These are phyloP conservation scores for Mangifera indica DNA, from an alignment of 345 rosid genomes.

Conservation along the genomic window DNA sequence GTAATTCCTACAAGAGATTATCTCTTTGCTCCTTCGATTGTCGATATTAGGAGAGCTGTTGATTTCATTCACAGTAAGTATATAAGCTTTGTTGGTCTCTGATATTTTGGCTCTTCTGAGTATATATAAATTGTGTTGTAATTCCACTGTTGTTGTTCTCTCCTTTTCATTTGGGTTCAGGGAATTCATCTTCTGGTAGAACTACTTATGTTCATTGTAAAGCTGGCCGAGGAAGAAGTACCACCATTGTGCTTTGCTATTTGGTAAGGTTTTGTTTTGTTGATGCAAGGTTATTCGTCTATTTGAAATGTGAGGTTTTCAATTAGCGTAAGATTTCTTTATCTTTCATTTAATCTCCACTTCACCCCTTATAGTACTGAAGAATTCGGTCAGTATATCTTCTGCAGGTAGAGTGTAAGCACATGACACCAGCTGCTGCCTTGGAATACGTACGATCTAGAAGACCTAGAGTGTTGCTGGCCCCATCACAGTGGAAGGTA, in stretches of 20 bases:
- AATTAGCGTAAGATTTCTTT: not conserved
- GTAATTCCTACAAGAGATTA: slow-evolving; percentile 90
- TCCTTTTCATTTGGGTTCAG: slow-evolving; percentile 31
- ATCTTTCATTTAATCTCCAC: not conserved
- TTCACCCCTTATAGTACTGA: not conserved
- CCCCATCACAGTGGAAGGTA: slow-evolving; percentile 70
- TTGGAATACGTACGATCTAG: slow-evolving; percentile 55
- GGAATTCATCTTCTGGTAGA: slow-evolving; percentile 55
- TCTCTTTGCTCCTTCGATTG: slow-evolving; percentile 73
- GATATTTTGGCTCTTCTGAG: not conserved
- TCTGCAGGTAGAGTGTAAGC: slow-evolving; percentile 50
- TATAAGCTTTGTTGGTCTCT: not conserved
- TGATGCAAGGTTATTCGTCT: not conserved
- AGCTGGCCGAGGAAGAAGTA: slow-evolving; percentile 96
- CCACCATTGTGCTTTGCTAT: slow-evolving; percentile 85
- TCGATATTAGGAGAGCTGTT: slow-evolving; percentile 60
- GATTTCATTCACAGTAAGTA: slow-evolving; percentile 71
- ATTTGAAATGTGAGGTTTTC: not conserved
- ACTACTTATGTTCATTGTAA: slow-evolving; percentile 91
- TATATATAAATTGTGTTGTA: not conserved
- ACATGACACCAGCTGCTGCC: slow-evolving; percentile 55
- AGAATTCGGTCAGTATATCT: slow-evolving; percentile 13
- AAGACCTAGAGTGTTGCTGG: slow-evolving; percentile 66
- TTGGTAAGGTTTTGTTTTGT: slow-evolving; percentile 39
- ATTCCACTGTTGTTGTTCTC: too few species aligned